Conservation (phyloP, 768 basidiomycete genomes). For the Dendrothele bispora region DNA sequence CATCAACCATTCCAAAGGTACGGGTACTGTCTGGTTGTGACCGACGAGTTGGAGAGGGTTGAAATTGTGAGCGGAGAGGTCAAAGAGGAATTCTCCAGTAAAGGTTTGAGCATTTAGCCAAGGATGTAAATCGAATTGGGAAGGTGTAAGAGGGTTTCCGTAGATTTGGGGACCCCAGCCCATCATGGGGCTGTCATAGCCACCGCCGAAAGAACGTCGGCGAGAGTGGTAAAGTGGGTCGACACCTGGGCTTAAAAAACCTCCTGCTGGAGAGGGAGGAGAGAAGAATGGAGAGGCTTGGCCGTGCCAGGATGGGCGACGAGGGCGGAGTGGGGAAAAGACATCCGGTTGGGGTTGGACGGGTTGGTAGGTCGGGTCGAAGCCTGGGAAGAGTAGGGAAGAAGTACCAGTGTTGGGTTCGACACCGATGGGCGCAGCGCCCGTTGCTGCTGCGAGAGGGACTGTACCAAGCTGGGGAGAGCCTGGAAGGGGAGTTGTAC, state of each 20-base stretch:
- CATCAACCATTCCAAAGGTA: constrained; percentile 45
- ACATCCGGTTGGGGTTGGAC: constrained; percentile 19
- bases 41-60: constrained; percentile 41
- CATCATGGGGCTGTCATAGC: constrained; percentile 4
- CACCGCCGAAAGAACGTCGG: constrained; percentile 28
- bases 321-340: constrained; percentile 28
- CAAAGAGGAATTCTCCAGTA: constrained; percentile 49
- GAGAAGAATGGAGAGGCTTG: constrained; percentile 14
- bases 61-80: constrained; percentile 51
- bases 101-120: constrained; percentile 53
- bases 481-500: constrained; percentile 12
- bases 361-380: constrained; percentile 17
- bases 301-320: constrained; percentile 47
- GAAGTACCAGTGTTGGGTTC: no score
- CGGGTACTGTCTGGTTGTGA: constrained; percentile 27
- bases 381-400: neutral
- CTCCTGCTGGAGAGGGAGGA: constrained; percentile 21
- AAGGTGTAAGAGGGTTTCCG: constrained; percentile 15
- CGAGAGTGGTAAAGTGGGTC: constrained; percentile 4
- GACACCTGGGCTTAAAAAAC: constrained; percentile 11
- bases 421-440: no score
- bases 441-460: neutral
- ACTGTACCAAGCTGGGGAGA: constrained; percentile 6
- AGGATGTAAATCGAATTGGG: constrained; percentile 40
- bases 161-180: constrained; percentile 10